Percentiles rank a stretch among this genome's conserved stretches.
Evolutionary conservation across 2,329 filamentous ascomycete genomes (phyloP).

Genomic region (Annulohypoxylon truncatum): DNA sequence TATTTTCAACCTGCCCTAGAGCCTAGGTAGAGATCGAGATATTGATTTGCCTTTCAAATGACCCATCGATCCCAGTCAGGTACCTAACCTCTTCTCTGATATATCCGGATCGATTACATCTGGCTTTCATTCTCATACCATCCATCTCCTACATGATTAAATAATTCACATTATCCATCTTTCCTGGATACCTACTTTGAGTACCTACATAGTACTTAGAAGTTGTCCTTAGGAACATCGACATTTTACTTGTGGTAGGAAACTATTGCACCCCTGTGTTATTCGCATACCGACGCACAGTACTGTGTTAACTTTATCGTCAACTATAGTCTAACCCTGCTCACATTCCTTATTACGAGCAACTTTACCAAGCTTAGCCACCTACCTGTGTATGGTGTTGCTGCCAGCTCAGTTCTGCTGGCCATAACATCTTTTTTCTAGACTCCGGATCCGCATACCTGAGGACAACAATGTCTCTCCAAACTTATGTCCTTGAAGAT

Average conservation of each 20-base stretch:
- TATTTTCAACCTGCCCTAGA: neutral
- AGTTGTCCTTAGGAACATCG: neutral
- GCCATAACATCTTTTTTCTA: neutral
- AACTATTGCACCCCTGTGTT: too few species aligned
- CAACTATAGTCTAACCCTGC: neutral
- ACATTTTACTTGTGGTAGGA: neutral
- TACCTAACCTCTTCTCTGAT: neutral
- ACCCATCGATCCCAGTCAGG: neutral
- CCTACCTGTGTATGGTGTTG: neutral
- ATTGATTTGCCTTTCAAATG: constrained; percentile 9
- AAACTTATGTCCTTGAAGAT: constrained; percentile 65
- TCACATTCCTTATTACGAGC: neutral
- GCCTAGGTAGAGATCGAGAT: neutral
- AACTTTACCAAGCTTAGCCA: neutral
- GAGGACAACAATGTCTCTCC: constrained; percentile 60
- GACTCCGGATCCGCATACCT: neutral
- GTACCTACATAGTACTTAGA: neutral
- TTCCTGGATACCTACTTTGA: neutral
- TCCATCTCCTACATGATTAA: neutral
- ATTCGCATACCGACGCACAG: too few species aligned
- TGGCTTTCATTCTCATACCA: neutral
- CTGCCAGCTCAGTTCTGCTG: neutral
- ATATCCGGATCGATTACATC: neutral
- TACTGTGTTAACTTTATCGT: neutral
- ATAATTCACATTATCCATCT: neutral